Conservation (phyloP, 1,284 basidiomycete species). For the Papiliotrema laurentii region DNA sequence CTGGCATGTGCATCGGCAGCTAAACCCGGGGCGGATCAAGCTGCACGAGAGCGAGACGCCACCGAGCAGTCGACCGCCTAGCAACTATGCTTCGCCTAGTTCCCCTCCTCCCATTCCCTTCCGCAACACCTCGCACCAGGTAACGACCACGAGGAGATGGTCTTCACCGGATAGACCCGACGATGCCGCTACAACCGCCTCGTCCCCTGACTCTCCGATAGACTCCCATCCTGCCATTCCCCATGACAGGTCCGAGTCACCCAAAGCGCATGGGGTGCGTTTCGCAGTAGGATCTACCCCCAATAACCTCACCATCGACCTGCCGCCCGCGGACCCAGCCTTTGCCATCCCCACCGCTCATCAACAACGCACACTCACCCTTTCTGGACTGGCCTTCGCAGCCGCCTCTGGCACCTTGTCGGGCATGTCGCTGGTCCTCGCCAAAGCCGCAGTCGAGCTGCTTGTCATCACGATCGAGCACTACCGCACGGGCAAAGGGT, state of each 20-base stretch:
- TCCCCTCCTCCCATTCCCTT: constrained; percentile 33
- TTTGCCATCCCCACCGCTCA: neutral
- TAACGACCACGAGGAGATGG: constrained; percentile 10
- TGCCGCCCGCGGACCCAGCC: constrained; percentile 16
- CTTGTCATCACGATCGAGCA: constrained; percentile 68
- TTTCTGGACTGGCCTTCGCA: constrained; percentile 80
- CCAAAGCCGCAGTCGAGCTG: constrained; percentile 90
- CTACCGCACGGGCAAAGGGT: constrained; percentile 51
- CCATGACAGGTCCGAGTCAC: neutral
- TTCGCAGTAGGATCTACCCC: constrained; percentile 15
- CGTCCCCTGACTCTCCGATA: neutral
- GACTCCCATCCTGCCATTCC: too few relatives aligned
- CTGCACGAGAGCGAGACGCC: constrained; percentile 5
- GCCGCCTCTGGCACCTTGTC: constrained; percentile 87
- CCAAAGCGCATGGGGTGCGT: constrained; percentile 1
- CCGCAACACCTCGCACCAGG: constrained; percentile 12
- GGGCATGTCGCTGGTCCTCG: constrained; percentile 88
- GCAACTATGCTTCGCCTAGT: constrained; percentile 37
- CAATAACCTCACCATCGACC: constrained; percentile 40
- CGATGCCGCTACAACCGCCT: neutral
- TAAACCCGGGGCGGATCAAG: constrained; percentile 3
- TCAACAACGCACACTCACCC: constrained; percentile 57
- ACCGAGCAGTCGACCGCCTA: constrained; percentile 20
- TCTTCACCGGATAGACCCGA: constrained; percentile 7
- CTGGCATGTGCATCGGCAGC: constrained; percentile 15